A percentile compares a stretch with the other conserved stretches of the same genome.
Evolutionary conservation across 169 alveolate genomes (phyloP).

Genomic region (Plasmodium inui): DNA sequence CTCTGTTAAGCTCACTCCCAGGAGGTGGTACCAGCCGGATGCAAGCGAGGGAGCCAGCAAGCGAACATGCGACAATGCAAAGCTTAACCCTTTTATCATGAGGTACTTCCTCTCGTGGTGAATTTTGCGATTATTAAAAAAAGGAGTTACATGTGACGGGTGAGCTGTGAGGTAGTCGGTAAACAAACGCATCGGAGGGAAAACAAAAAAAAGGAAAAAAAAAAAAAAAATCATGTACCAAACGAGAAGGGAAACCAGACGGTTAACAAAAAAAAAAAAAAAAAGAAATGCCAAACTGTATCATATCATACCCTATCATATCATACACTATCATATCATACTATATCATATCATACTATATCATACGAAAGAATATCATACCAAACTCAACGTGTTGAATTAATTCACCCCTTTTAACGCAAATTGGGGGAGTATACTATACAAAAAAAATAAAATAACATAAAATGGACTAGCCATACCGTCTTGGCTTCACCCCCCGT

Average conservation of each 20-base stretch:
- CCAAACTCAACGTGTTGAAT: not conserved
- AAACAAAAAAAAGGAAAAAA: not conserved
- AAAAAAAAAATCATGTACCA: not conserved
- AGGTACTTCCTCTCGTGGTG: not conserved
- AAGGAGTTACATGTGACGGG: not conserved
- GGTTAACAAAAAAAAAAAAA: not conserved
- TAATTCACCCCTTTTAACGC: not conserved
- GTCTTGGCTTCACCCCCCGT: not conserved
- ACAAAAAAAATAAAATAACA: not conserved
- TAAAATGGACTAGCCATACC: not conserved
- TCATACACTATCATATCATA: too few relatives aligned
- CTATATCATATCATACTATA: too few relatives aligned
- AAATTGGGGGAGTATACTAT: not conserved
- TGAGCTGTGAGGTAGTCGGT: not conserved
- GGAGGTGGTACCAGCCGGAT: not conserved
- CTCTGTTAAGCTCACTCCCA: not conserved
- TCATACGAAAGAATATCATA: not conserved
- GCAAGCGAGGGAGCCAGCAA: not conserved
- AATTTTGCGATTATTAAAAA: not conserved
- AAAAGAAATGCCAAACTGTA: not conserved
- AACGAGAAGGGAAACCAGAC: not conserved
- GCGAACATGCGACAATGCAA: not conserved
- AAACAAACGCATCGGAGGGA: not conserved
- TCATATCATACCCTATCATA: too few relatives aligned
- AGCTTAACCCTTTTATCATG: not conserved